A percentile compares a stretch with the other conserved stretches of the same genome.
Evolutionary conservation across 345 rosid species (phyloP).

Genomic region (Arabis alpina): DNA sequence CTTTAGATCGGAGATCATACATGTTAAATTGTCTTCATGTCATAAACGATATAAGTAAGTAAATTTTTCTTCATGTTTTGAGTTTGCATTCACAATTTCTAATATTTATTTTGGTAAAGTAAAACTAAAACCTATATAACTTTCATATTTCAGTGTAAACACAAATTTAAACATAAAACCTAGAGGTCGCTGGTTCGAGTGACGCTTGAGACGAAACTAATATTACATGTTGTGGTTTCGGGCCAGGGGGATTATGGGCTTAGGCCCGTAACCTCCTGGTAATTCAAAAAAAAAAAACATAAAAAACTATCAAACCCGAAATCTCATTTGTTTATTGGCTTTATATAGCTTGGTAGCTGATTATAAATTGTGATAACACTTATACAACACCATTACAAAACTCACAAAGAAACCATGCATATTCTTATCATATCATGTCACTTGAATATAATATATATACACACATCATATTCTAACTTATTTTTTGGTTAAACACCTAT

Average conservation of each 20-base stretch:
- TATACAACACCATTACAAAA: not conserved
- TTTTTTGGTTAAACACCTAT: no score
- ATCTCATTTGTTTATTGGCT: not conserved
- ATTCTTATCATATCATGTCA: constrained; percentile 3
- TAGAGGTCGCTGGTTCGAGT: no score
- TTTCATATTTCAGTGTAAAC: not conserved
- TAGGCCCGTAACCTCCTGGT: no score
- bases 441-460: not conserved
- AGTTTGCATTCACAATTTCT: not conserved
- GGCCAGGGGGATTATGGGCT: no score
- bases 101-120: not conserved
- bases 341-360: constrained; percentile 4
- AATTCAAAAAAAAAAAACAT: no score
- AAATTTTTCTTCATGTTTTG: not conserved
- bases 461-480: no score
- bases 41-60: not conserved
- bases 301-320: not conserved
- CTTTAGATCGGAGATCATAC: no score
- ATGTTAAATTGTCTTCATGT: no score
- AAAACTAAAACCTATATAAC: no score
- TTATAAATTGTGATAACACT: not conserved
- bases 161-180: not conserved
- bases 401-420: not conserved
- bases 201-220: no score
- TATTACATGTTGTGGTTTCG: no score